Evolutionary conservation across 2,329 filamentous ascomycete species (phyloP), one percentile per base, ranked within the genome.

Genomic region (Claviceps quebecensis): DNA sequence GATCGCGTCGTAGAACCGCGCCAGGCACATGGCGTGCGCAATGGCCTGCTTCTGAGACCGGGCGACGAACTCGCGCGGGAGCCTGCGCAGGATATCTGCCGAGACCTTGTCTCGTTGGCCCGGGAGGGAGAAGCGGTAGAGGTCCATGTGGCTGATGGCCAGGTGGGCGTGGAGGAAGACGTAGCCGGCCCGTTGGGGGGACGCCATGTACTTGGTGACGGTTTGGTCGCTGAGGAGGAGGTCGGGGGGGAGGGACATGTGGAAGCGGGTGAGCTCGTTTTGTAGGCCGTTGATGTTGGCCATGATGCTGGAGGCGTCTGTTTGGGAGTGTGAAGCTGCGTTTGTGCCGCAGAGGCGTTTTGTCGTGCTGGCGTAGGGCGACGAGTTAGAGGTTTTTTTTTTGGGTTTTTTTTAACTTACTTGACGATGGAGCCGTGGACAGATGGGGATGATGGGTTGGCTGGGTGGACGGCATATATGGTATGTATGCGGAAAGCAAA

Each of bases 71-170:
- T 67, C 65, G 3, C 50, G 51, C 1, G 68, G 68, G 2, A 70
- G 58, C 51, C 62, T 63, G 29, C 58, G 60, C 4, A 67, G 56
- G 7, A 69, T 55, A 4, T 67, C 64, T 9, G 61, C 53, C 4
- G 61, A 61, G 0, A 61, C 59, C 39, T 63, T 62, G 23, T 67
- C 66, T 14, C 61, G 57, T 1, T 68, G 58, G 0, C 65, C 65
- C 0, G 68, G 68, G 6, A 70, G 56, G 14, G 65, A 62, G 52
- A 69, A 67, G 11, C 68, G 61, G 52, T 71, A 71, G 6, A 71
- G 56, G 36, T 70, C 67, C 13, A 70, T 62, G 50, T 70, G 66
- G 39, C 65, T 60, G 6, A 63, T 60, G 26, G 63, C 64, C 17
- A 69, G 58, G 47, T 64, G 61, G 1, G 63, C 64, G 55, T 69